phyloP scores from a whole-genome alignment of 2,329 filamentous ascomycete species.

The Aureobasidium sp. region DNA sequence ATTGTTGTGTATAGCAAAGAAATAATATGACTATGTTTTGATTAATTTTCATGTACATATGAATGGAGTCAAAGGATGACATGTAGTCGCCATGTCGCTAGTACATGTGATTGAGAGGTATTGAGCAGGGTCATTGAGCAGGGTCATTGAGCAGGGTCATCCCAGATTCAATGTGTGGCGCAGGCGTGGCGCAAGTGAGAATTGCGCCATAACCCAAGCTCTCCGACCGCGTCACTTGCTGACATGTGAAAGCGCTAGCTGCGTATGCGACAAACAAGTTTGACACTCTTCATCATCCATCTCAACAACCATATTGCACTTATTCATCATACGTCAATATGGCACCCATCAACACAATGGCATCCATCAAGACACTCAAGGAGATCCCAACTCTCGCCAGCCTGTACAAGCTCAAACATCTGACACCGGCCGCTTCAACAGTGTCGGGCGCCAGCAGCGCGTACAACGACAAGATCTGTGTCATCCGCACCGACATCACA shows the following conservation, averaged over 20 bases:
- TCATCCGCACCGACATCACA: slow-evolving; percentile 75
- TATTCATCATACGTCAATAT: slow-evolving; percentile 12
- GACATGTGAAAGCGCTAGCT: background rate
- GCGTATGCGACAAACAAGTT: background rate
- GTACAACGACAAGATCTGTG: slow-evolving; percentile 62
- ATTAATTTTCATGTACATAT: no score
- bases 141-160: no score
- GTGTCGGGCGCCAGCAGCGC: slow-evolving; percentile 34
- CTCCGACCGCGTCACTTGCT: background rate
- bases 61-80: no score
- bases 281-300: background rate
- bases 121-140: no score
- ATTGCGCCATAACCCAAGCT: background rate
- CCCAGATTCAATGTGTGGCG: background rate
- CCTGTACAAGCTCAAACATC: slow-evolving; percentile 54
- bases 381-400: slow-evolving; percentile 55
- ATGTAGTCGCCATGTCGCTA: no score
- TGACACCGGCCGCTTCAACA: slow-evolving; percentile 26
- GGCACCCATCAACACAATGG: slow-evolving; percentile 23
- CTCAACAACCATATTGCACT: background rate
- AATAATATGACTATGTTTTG: no score
- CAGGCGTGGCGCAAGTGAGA: background rate
- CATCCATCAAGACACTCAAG: slow-evolving; percentile 31
- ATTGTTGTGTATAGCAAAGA: no score
- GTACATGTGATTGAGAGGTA: no score